Evolutionary conservation across 768 basidiomycete genomes (phyloP).

Genomic region (Rhodotorula babjevae): DNA sequence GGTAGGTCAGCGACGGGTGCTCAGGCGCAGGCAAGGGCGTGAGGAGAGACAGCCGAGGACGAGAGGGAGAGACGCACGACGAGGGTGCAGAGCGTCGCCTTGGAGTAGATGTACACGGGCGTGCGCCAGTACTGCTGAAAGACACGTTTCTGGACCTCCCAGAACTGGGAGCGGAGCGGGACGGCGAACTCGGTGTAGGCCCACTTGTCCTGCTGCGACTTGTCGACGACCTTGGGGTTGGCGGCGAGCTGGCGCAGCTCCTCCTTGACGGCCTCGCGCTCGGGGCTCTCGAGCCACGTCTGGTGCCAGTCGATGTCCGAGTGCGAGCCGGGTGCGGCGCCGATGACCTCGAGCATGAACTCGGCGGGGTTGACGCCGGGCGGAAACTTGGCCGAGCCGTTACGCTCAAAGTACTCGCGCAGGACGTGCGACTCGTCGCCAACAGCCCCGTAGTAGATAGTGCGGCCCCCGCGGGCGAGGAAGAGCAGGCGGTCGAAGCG

Average conservation of each 20-base stretch:
- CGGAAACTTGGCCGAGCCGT: conserved; percentile 4
- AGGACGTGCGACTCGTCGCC: conserved; percentile 61
- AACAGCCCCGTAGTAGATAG: conserved; percentile 62
- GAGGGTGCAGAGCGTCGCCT: conserved; percentile 1
- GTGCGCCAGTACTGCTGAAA: conserved; percentile 50
- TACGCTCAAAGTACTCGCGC: conserved; percentile 8
- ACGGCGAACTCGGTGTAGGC: conserved; percentile 36
- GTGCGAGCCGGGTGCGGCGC: conserved; percentile 58
- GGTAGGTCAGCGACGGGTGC: too few relatives aligned
- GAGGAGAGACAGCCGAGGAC: conserved; percentile 27
- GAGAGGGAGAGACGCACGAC: not conserved
- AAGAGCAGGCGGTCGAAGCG: conserved; percentile 62
- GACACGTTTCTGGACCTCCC: conserved; percentile 41
- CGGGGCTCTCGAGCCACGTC: conserved; percentile 72
- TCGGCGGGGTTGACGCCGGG: conserved; percentile 69
- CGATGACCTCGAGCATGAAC: conserved; percentile 51
- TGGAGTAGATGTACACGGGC: conserved; percentile 30
- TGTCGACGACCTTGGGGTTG: conserved; percentile 10
- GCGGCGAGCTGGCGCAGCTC: conserved; percentile 59
- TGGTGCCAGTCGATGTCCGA: conserved; percentile 79
- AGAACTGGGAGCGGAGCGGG: conserved; percentile 24
- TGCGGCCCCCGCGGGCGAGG: conserved; percentile 70
- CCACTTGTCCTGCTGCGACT: conserved; percentile 30
- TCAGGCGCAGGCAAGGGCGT: too few relatives aligned
- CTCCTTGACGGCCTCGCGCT: conserved; percentile 50